phyloP scores from a whole-genome alignment of 2,329 filamentous ascomycete species.

The Macrophomina pseudophaseolina region DNA sequence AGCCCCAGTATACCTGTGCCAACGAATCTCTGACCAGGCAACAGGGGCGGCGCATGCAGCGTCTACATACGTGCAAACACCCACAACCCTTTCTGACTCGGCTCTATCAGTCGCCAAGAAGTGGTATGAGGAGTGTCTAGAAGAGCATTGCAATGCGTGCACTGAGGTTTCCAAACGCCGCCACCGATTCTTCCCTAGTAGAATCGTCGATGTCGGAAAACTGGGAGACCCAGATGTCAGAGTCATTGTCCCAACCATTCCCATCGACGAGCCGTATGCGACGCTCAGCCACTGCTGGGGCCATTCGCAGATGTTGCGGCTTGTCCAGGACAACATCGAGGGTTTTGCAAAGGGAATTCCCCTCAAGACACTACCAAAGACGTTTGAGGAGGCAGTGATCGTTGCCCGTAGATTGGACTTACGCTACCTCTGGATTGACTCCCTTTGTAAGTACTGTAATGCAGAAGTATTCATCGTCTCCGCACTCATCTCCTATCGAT shows the following conservation, averaged over 20 bases:
- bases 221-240: background rate
- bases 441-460: constrained; percentile 27
- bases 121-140: background rate
- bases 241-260: background rate
- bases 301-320: background rate
- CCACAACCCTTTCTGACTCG: background rate
- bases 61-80: background rate
- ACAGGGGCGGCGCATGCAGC: background rate
- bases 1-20: too few species aligned
- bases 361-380: constrained; percentile 32
- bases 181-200: background rate
- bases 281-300: constrained; percentile 23
- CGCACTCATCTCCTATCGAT: too few species aligned
- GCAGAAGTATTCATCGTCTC: too few species aligned
- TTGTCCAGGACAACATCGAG: constrained; percentile 12
- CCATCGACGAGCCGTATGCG: background rate
- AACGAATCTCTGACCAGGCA: background rate
- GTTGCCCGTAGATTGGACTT: constrained; percentile 43
- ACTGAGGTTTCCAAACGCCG: background rate
- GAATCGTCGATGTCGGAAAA: background rate
- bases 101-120: background rate
- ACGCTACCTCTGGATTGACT: constrained; percentile 45
- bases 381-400: constrained; percentile 43
- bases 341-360: constrained; percentile 26
- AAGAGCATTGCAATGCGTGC: background rate